These are phyloP conservation scores for Calamus simplicifolius DNA, from an alignment of 176 grass and related monocot species.

Conservation along the genomic window DNA sequence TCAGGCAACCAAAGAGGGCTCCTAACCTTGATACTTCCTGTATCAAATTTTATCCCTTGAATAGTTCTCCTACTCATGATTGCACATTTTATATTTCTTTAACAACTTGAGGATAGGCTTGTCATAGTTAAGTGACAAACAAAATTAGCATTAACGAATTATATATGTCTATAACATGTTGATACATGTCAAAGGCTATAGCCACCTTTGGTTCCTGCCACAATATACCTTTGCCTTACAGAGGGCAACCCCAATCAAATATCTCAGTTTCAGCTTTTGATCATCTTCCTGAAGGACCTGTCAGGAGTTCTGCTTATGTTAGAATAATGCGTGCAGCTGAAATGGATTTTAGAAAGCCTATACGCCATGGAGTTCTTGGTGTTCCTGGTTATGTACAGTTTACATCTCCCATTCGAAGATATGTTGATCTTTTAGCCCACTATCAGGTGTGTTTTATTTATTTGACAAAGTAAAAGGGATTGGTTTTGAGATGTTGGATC, in stretches of 20 bases:
- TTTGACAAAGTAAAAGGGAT: too few relatives aligned
- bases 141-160: too few relatives aligned
- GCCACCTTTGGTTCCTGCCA: conserved; percentile 68
- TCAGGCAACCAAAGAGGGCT: too few relatives aligned
- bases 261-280: conserved; percentile 62
- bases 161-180: too few relatives aligned
- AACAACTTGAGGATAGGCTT: too few relatives aligned
- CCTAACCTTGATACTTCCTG: too few relatives aligned
- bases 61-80: too few relatives aligned
- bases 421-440: conserved; percentile 90
- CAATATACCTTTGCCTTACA: conserved; percentile 75
- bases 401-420: conserved; percentile 87
- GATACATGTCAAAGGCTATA: conserved; percentile 32
- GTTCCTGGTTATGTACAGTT: conserved; percentile 93
- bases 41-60: too few relatives aligned
- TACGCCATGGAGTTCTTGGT: conserved; percentile 63
- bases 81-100: too few relatives aligned
- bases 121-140: too few relatives aligned
- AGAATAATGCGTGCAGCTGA: conserved; percentile 73
- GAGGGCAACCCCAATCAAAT: conserved; percentile 76
- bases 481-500: too few relatives aligned
- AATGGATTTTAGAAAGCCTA: conserved; percentile 65
- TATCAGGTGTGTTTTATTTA: conserved; percentile 60
- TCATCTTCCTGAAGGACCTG: conserved; percentile 74
- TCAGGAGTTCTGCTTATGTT: conserved; percentile 74